Base-by-base conservation (phyloP, 768 basidiomycete genomes). In the Suillus bovinus region DNA sequence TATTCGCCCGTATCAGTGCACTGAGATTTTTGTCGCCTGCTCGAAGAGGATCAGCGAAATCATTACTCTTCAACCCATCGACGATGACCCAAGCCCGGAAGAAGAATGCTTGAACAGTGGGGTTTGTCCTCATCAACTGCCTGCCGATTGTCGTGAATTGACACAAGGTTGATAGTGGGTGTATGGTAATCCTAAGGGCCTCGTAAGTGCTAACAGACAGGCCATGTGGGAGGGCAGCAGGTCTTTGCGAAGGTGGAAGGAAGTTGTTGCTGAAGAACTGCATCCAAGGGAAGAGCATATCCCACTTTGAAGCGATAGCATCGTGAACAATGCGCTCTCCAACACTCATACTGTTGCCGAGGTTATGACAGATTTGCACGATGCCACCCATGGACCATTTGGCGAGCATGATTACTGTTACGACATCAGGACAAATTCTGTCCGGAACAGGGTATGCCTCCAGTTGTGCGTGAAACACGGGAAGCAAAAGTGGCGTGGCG, bases 261-360 rank as follows among this genome's bases (percentile, higher is more conserved):
- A 60, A 60, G 24, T 39, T 53, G 27, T 58, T 39, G 24, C 38
- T 53, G 53, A 60, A 56, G 59, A 60, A 60, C 24, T 38, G 49
- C 59, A 60, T 60, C 59, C 59, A 60, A 4, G 59, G 55, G 34
- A 60, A 60, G 53, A 60, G 24, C 20, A 20, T 39, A 1, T 60
- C 54, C 59, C 59, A 60, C 59, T 60, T 60, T 20, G 59, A 56
- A n/a, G 50, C 59, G 27, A 60, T 24, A 58, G 53, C 55, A 13
- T 56, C 53, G 3, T 58, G 59, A 9, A 56, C 59, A 27, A 38
- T 22, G 55, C 59, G 47, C 29, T 56, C 59, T 58, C 47, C 53
- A 9, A 53, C 24, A 29, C 24, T 56, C 34, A 56, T 39, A 16
- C 39, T 53, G 22, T 13, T 60, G 4, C 53, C 53, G 55, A 56